Evolutionary conservation across 768 basidiomycete species (phyloP), one percentile per base, ranked within the genome.

Genomic region (Mycena kentingensis): DNA sequence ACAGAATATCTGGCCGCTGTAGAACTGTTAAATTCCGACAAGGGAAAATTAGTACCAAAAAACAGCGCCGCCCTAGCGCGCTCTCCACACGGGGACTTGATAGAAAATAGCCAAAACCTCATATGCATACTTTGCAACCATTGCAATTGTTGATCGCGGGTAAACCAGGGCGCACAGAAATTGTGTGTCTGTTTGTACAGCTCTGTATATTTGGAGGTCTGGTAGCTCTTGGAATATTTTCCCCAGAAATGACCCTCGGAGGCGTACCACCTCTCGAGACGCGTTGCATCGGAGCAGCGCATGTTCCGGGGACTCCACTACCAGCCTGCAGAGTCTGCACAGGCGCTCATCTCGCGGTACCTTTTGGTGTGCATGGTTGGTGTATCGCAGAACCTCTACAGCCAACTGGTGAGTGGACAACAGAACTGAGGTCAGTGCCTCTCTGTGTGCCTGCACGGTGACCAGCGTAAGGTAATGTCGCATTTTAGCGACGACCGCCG

Each of bases 251-350:
- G 15, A 8, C 11, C 8, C 25, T n/a, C 21, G 38, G 18, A 50
- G 18, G 3, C 5, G 28, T 10, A 41, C 25, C 5, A 50, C 49
- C 5, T 25, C 38, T 4, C 28, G 13, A 3, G 49, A 42, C n/a
- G 31, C 3, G 48, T 42, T n/a, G n/a, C n/a, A n/a, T n/a, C n/a
- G n/a, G n/a, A n/a, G n/a, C n/a, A n/a, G n/a, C n/a, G n/a, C n/a
- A 27, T 50, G 48, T 45, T 55, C 54, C 2, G 54, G 48, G 13
- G 48, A 37, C 38, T 55, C 54, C 27, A 54, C 46, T 10, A 48
- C 35, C 7, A 5, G 15, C 45, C 36, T 46, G 26, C 37, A 42
- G 15, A 52, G 38, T 34, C 51, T 26, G 27, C 43, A 37, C 16
- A 50, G 26, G 22, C 51, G 32, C 24, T 37, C 42, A n/a, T 44